These are phyloP conservation scores for Aspergillus nanangensis DNA, from an alignment of 495 filamentous ascomycete genomes.

Conservation along the genomic window DNA sequence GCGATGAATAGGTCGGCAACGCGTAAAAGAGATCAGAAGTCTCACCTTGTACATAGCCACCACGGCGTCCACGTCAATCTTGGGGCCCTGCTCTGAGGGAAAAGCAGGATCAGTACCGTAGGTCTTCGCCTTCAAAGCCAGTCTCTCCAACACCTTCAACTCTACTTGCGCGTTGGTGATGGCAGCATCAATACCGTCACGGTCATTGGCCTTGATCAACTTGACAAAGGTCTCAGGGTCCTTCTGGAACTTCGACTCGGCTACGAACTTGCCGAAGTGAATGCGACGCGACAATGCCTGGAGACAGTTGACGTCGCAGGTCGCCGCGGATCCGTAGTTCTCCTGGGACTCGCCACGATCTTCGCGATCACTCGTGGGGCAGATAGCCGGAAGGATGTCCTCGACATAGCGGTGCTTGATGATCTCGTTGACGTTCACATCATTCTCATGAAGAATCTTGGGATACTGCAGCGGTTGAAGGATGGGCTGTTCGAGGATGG, in stretches of 20 bases:
- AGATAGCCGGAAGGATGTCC: conserved; percentile 76
- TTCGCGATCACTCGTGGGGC: conserved; percentile 61
- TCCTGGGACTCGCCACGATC: conserved; percentile 85
- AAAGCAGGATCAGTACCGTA: conserved; percentile 89
- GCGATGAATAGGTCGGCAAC: conserved; percentile 1
- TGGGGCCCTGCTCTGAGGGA: conserved; percentile 49
- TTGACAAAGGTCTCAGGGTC: conserved; percentile 74
- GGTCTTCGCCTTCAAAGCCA: conserved; percentile 87
- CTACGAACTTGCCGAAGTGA: conserved; percentile 98
- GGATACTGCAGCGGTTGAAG: conserved; percentile 88
- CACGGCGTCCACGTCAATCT: conserved; percentile 91
- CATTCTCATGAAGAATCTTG: conserved; percentile 82
- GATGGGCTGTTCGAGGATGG: conserved; percentile 72
- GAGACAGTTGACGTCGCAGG: conserved; percentile 83
- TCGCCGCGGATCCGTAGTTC: conserved; percentile 92
- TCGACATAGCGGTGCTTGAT: conserved; percentile 84
- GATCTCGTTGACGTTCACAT: conserved; percentile 84
- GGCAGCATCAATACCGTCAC: conserved; percentile 74
- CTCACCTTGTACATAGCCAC: conserved; percentile 85
- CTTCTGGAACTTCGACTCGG: conserved; percentile 92
- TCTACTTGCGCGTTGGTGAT: conserved; percentile 91
- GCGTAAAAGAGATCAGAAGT: neutral
- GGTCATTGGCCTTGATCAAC: conserved; percentile 75
- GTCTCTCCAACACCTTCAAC: conserved; percentile 81
- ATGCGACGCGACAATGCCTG: conserved; percentile 90